Evolutionary conservation across 179 eudicot genomes (phyloP).

Genomic region (Patellifolia procumbens): DNA sequence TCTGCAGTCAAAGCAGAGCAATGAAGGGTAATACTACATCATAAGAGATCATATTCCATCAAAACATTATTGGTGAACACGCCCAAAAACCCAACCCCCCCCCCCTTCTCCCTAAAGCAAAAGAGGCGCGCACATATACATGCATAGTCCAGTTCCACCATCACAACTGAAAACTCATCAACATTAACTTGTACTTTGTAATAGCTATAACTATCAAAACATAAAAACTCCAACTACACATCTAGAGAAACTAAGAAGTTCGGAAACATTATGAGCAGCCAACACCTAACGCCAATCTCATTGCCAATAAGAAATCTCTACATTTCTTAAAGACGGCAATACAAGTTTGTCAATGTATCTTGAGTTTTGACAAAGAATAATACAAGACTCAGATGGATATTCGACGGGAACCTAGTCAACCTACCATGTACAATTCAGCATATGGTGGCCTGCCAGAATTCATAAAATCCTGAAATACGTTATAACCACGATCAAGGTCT

Average conservation of each 20-base stretch:
- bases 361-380: neutral
- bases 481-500: constrained; percentile 61
- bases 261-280: neutral
- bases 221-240: neutral
- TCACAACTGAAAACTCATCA: neutral
- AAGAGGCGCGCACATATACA: neutral
- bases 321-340: neutral
- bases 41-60: neutral
- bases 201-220: neutral
- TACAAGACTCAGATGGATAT: neutral
- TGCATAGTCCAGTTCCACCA: neutral
- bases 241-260: neutral
- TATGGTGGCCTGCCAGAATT: constrained; percentile 50
- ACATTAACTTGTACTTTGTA: neutral
- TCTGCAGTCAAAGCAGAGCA: constrained; percentile 45
- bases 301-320: neutral
- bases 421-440: constrained; percentile 64
- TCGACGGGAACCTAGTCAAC: neutral
- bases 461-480: constrained; percentile 63
- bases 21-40: constrained; percentile 10
- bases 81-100: neutral
- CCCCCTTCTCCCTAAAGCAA: neutral
- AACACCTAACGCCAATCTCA: neutral
- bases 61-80: neutral
- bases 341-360: neutral